Conservation (phyloP, 2,329 filamentous ascomycete species). For the Claviceps quebecensis region DNA sequence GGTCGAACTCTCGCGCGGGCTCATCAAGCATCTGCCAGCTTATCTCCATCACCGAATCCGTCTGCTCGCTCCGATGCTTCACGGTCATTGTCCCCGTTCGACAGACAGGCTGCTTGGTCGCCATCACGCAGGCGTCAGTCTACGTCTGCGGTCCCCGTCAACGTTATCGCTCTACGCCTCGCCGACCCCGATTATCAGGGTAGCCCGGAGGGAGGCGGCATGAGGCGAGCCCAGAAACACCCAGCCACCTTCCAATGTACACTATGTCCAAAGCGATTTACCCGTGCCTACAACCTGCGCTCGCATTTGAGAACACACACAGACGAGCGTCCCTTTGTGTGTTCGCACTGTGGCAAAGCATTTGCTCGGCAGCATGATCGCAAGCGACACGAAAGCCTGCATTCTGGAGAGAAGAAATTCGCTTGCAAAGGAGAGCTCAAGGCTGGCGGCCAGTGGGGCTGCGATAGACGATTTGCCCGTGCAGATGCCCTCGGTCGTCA, state of each 20-base stretch:
- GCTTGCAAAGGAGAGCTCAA: constrained; percentile 89
- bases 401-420: constrained; percentile 97
- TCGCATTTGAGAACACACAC: constrained; percentile 94
- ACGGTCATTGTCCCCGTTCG: constrained; percentile 45
- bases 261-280: constrained; percentile 90
- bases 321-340: constrained; percentile 93
- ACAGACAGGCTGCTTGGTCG: constrained; percentile 30
- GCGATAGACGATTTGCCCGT: constrained; percentile 80
- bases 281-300: constrained; percentile 87
- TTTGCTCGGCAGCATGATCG: constrained; percentile 96
- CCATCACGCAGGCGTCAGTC: constrained; percentile 38
- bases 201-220: constrained; percentile 42
- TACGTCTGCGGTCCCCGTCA: constrained; percentile 48
- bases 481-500: constrained; percentile 89
- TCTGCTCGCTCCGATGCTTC: constrained; percentile 32
- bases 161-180: constrained; percentile 69
- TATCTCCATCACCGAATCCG: constrained; percentile 37
- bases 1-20: constrained; percentile 26
- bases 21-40: constrained; percentile 23
- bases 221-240: constrained; percentile 89
- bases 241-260: constrained; percentile 93
- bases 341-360: constrained; percentile 90
- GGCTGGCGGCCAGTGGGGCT: constrained; percentile 76
- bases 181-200: constrained; percentile 77
- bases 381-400: constrained; percentile 90